Conservation (phyloP, 2,329 filamentous ascomycete species). For the Zymoseptoria ardabiliae region DNA sequence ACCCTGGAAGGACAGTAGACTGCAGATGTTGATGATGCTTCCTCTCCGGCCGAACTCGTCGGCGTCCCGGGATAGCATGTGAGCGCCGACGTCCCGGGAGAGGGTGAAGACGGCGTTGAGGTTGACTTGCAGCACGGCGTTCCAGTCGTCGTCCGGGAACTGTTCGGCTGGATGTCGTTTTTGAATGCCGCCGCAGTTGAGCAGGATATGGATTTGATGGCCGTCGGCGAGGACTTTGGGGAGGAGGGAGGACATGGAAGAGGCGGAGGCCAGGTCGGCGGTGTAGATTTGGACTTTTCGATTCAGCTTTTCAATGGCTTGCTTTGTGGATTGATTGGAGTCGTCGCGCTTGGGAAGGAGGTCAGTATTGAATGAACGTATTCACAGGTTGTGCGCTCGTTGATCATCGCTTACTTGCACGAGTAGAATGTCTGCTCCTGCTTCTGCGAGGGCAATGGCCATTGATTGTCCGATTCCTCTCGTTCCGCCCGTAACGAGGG, state of each 20-base stretch:
- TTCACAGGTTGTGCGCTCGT: background rate
- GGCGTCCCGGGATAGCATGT: constrained; percentile 58
- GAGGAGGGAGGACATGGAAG: constrained; percentile 54
- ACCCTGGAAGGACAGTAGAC: constrained; percentile 75
- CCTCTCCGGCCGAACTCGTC: constrained; percentile 52
- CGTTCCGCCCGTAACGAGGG: constrained; percentile 44
- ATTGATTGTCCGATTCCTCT: constrained; percentile 46
- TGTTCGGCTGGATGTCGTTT: constrained; percentile 64
- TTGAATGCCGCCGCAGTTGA: constrained; percentile 86
- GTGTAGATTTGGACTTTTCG: constrained; percentile 61
- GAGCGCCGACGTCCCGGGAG: constrained; percentile 66
- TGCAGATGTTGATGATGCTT: constrained; percentile 77
- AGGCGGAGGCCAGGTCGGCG: constrained; percentile 58
- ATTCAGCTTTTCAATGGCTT: constrained; percentile 56
- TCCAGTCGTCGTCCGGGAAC: constrained; percentile 73
- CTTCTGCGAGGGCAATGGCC: constrained; percentile 45
- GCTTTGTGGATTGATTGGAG: constrained; percentile 50
- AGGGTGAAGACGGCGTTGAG: constrained; percentile 73
- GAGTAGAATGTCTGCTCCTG: constrained; percentile 45
- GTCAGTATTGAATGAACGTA: background rate
- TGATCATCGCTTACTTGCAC: constrained; percentile 35
- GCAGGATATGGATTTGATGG: constrained; percentile 63
- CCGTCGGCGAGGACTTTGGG: constrained; percentile 56
- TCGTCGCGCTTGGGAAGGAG: constrained; percentile 46
- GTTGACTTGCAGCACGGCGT: constrained; percentile 80